Conservation (phyloP, 345 rosid genomes). For the Raphanus raphanistrum region DNA sequence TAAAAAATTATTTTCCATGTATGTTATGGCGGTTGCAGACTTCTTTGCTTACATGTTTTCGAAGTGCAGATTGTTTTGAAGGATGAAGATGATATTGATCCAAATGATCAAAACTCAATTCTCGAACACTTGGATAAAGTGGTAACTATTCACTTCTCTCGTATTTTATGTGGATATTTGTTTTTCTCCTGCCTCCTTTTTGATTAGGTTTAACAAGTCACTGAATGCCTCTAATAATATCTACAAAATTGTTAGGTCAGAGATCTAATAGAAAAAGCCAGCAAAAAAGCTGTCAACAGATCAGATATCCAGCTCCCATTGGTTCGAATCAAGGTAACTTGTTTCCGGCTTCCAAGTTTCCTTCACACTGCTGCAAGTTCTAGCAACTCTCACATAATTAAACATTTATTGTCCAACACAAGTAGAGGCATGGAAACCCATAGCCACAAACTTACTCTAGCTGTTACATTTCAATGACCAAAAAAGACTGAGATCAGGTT, state of each 20-base stretch:
- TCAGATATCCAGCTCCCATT: constrained; percentile 82
- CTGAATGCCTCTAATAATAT: constrained; percentile 9
- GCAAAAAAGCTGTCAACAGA: constrained; percentile 52
- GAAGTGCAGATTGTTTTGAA: constrained; percentile 71
- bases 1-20: constrained; percentile 14
- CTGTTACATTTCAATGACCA: constrained; percentile 7
- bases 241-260: constrained; percentile 57
- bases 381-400: constrained; percentile 3
- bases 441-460: background rate
- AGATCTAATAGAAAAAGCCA: constrained; percentile 74
- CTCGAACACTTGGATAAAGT: constrained; percentile 90
- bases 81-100: constrained; percentile 83
- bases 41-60: constrained; percentile 36
- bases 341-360: constrained; percentile 5
- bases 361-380: constrained; percentile 11
- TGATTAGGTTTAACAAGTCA: background rate
- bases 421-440: constrained; percentile 17
- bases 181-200: constrained; percentile 18
- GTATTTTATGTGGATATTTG: constrained; percentile 23
- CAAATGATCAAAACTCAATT: constrained; percentile 91
- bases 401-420: constrained; percentile 2
- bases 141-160: constrained; percentile 48
- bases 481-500: constrained; percentile 24
- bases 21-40: constrained; percentile 18
- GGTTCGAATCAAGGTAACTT: constrained; percentile 80